Conservation (phyloP, 345 rosid species). For the Salix viminalis region DNA sequence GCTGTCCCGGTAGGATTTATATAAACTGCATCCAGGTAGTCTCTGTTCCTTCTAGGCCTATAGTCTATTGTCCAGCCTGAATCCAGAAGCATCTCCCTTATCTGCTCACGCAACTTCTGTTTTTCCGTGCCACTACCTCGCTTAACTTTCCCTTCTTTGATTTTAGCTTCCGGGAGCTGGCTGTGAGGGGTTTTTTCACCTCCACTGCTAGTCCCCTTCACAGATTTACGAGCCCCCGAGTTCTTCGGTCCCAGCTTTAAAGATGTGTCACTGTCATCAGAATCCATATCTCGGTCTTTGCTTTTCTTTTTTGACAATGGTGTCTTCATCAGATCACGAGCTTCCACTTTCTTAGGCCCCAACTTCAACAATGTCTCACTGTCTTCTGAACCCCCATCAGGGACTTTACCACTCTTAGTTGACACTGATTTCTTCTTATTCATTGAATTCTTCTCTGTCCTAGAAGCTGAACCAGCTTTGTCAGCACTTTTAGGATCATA, state of each 20-base stretch:
- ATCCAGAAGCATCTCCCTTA: constrained; percentile 57
- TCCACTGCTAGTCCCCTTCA: constrained; percentile 25
- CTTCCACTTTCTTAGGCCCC: constrained; percentile 36
- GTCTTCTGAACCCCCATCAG: constrained; percentile 44
- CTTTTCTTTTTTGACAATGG: constrained; percentile 7
- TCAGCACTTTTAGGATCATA: constrained; percentile 37
- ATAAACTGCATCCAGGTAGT: constrained; percentile 34
- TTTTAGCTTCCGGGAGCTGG: constrained; percentile 28
- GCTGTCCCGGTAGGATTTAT: constrained; percentile 32
- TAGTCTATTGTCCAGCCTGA: constrained; percentile 36
- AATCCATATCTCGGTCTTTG: constrained; percentile 9
- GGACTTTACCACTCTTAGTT: constrained; percentile 38
- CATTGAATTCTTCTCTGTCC: constrained; percentile 33
- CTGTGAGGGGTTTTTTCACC: constrained; percentile 42
- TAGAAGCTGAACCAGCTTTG: constrained; percentile 33
- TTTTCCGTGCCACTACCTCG: constrained; percentile 92
- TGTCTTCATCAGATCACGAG: constrained; percentile 26
- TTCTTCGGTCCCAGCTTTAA: constrained; percentile 15
- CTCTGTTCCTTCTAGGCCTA: constrained; percentile 36
- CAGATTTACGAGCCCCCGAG: neutral
- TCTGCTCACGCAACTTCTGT: constrained; percentile 79
- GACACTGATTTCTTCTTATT: constrained; percentile 34
- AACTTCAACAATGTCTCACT: constrained; percentile 41
- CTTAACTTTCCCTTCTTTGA: constrained; percentile 54
- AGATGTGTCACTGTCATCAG: constrained; percentile 28